These are phyloP conservation scores for Grigorovia humatica DNA, from an alignment of 805 yeast genomes.

Conservation along the genomic window DNA sequence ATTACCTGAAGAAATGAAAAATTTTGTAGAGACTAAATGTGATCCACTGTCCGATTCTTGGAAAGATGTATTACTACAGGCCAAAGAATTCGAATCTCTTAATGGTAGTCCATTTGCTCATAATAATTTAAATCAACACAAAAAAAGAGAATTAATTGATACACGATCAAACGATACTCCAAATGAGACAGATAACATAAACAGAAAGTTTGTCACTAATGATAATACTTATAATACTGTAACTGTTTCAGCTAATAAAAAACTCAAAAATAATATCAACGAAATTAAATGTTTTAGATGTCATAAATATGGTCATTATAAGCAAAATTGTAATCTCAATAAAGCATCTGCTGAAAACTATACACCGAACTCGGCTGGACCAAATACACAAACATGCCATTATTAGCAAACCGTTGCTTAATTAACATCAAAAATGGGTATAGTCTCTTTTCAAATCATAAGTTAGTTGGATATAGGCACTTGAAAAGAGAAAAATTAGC, in stretches of 20 bases:
- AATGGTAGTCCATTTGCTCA: background rate
- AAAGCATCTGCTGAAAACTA: background rate
- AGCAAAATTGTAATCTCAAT: background rate
- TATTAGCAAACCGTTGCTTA: too few species aligned
- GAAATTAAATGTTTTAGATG: background rate
- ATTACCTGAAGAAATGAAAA: background rate
- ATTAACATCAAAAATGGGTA: too few species aligned
- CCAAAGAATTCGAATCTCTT: background rate
- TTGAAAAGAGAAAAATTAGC: too few species aligned
- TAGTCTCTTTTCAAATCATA: too few species aligned
- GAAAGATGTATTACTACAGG: background rate
- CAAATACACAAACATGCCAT: background rate
- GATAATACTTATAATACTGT: too few species aligned
- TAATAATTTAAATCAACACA: too few species aligned
- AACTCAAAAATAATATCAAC: too few species aligned
- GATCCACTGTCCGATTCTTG: background rate
- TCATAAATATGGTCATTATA: background rate
- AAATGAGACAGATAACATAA: too few species aligned
- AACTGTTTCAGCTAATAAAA: too few species aligned
- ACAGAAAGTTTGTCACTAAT: too few species aligned
- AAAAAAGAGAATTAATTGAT: background rate
- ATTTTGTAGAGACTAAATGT: background rate
- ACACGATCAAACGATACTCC: background rate
- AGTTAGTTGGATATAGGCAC: too few species aligned
- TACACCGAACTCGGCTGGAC: background rate